Evolutionary conservation across 2,329 filamentous ascomycete genomes (phyloP), one percentile per base, ranked within the genome.

Genomic region (Hymenoscyphus albidus): DNA sequence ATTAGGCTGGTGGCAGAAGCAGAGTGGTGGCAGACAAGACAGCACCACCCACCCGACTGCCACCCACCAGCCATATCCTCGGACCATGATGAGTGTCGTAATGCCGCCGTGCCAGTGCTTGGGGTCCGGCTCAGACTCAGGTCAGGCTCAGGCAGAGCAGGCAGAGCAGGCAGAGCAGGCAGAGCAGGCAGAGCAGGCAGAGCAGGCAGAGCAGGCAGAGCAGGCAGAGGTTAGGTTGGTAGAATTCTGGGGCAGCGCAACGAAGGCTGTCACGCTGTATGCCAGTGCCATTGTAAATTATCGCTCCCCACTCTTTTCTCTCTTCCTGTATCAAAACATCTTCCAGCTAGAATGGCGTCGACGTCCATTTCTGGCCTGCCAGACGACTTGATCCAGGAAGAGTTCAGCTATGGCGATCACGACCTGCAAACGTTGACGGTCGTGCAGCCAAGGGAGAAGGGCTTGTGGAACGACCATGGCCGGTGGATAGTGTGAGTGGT

Each of bases 401-500:
- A 57, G 22, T 31, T 57, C 12, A 38, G 55, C 55, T 57, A 57
- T 57, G 55, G 55, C 12, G 55, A 57, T 16, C 55, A 57, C n/a
- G 55, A 57, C 14, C 55, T 57, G 13, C 55, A 57, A 31, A 57
- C 55, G 9, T 57, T 57, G 55, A 57, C 31, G 3, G 55, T 57
- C 31, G 9, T 35, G 12, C 55, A 57, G 16, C 55, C 55, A 1
- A 38, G 14, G 14, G 55, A 57, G 31, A 57, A 57, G 5, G 31
- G 55, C 4, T 35, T 14, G 1, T 57, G 55, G 55, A 57, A 18
- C 14, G 31, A n/a, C 31, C 22, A 57, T n/a, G 55, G 55, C 5
- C n/a, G 55, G 27, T 57, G 55, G 55, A 57, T 57, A 57, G 55
- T 57, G 55, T 57, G 10, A 57, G 55, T 57, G 14, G 31, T 14